A percentile compares a stretch with the other conserved stretches of the same genome.
Evolutionary conservation across 73 alveolate genomes (phyloP).

Genomic region (Tetrahymena borealis): DNA sequence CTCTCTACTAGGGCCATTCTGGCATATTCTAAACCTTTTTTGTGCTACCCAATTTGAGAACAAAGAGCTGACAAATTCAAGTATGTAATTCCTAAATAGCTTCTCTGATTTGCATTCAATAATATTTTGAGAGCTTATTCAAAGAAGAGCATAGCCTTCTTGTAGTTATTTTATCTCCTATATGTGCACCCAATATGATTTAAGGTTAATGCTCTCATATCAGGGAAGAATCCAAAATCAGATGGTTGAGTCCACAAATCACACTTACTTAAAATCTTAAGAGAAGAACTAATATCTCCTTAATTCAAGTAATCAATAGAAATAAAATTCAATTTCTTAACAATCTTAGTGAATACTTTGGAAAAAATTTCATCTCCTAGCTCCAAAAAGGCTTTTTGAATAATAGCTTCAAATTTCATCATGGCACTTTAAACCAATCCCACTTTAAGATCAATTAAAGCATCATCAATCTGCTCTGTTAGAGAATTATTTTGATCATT

Average conservation of each 20-base stretch:
- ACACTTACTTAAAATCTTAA: neutral
- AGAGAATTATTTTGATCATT: neutral
- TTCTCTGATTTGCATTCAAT: neutral
- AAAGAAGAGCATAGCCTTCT: neutral
- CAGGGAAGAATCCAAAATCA: neutral
- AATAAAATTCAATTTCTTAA: neutral
- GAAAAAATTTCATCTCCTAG: neutral
- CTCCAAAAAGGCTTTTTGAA: neutral
- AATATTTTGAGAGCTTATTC: neutral
- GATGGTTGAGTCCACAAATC: neutral
- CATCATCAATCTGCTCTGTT: neutral
- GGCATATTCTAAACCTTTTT: neutral
- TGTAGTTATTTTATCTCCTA: neutral
- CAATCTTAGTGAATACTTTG: neutral
- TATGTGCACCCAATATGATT: neutral
- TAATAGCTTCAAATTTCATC: neutral
- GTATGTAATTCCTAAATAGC: neutral
- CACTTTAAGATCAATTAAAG: neutral
- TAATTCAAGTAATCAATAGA: neutral
- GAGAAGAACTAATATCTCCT: neutral
- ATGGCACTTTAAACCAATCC: neutral
- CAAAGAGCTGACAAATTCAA: neutral
- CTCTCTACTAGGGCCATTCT: neutral
- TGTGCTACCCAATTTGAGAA: neutral
- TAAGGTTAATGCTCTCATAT: neutral